Evolutionary conservation across 140 eudicot species (phyloP).

Genomic region (Stevia rebaudiana): DNA sequence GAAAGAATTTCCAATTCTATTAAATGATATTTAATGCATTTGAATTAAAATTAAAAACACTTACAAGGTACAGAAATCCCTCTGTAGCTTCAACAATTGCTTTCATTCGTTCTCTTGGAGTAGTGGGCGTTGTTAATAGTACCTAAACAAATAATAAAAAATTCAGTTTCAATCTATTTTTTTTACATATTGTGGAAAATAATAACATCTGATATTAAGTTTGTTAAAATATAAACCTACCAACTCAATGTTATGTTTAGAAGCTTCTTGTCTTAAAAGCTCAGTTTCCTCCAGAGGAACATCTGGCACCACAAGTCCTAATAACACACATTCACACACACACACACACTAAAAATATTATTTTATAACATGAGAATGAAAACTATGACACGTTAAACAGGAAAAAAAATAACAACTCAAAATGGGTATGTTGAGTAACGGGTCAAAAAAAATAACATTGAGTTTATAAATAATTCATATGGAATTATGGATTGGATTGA

Average conservation of each 20-base stretch:
- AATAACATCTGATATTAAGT: not conserved
- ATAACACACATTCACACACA: constrained; percentile 9
- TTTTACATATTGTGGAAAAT: not conserved
- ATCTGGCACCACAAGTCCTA: constrained; percentile 96
- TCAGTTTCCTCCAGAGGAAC: constrained; percentile 88
- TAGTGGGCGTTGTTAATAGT: constrained; percentile 90
- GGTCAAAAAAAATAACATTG: not conserved
- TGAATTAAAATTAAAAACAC: constrained; percentile 4
- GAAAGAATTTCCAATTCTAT: not conserved
- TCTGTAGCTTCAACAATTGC: constrained; percentile 82
- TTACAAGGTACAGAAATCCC: constrained; percentile 93
- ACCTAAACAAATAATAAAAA: constrained; percentile 43
- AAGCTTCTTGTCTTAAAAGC: constrained; percentile 80
- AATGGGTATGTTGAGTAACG: not conserved
- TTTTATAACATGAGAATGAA: not conserved
- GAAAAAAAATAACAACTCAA: not conserved
- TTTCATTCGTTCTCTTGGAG: constrained; percentile 79
- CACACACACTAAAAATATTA: not conserved
- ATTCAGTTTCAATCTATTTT: not conserved
- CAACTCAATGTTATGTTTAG: constrained; percentile 68
- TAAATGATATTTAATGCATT: not conserved
- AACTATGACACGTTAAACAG: not conserved
- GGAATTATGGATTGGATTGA: not conserved
- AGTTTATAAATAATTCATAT: too few relatives aligned
- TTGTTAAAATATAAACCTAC: constrained; percentile 36